Conservation (phyloP, 192 early-diverging fungal genomes). For the Entomortierella beljakovae region DNA sequence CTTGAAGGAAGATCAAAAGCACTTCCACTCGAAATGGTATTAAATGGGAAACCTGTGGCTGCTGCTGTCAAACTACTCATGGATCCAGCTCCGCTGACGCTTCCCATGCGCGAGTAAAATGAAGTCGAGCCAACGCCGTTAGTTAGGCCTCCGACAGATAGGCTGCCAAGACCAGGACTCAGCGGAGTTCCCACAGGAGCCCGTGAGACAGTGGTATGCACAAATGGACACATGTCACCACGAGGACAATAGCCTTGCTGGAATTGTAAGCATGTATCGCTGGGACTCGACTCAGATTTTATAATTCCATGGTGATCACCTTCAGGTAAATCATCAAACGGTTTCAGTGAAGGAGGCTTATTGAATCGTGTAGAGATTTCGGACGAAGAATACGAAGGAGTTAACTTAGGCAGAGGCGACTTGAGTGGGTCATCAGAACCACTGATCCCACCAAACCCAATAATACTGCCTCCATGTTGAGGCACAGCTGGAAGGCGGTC, state of each 20-base stretch:
- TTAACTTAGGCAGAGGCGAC: conserved; percentile 52
- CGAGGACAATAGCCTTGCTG: conserved; percentile 59
- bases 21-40: conserved; percentile 23
- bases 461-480: conserved; percentile 43
- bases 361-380: conserved; percentile 51
- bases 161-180: conserved; percentile 30
- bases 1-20: conserved; percentile 23
- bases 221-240: conserved; percentile 66
- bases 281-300: conserved; percentile 30
- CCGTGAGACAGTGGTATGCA: conserved; percentile 53
- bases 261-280: conserved; percentile 55
- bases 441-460: conserved; percentile 31
- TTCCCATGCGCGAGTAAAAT: conserved; percentile 44
- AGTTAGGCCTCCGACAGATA: conserved; percentile 34
- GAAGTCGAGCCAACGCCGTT: conserved; percentile 24
- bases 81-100: conserved; percentile 15
- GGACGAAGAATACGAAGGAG: conserved; percentile 59
- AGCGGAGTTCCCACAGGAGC: conserved; percentile 27
- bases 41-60: conserved; percentile 40
- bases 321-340: conserved; percentile 34
- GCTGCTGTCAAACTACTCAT: conserved; percentile 15
- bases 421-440: conserved; percentile 31
- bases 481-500: conserved; percentile 27
- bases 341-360: conserved; percentile 34
- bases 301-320: conserved; percentile 10